Evolutionary conservation across 1,139 yeast genomes (phyloP), one percentile per base, ranked within the genome.

Genomic region (Pichia inconspicua): DNA sequence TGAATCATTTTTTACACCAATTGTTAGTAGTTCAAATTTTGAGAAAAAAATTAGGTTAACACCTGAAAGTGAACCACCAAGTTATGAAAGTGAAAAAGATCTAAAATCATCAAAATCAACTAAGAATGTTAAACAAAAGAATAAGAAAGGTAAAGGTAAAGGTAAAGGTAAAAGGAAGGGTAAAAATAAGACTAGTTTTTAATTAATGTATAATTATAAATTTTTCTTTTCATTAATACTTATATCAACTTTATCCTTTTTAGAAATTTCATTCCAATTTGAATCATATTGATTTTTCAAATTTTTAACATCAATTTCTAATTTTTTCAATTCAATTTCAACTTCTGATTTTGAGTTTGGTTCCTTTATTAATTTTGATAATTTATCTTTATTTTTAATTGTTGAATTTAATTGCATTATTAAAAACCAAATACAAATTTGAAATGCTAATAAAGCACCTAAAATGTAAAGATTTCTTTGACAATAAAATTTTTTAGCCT

Each of bases 391-490:
- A 62, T 82, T 82, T 55, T 70, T 69, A 41, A 81, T 80, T 64
- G 81, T 67, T 59, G 81, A 78, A 55, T 71, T 73, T 43, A 82
- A 71, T 47, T 82, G 71, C 36, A 75, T 69, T 53, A 76, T 69
- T 41, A 80, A 80, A 8, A 84, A 80, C 46, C 71, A 72, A 49
- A 82, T 78, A 5, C 85, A 81, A 46, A 80, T 55, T 52, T 71
- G 73, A 54, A 81, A 73, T 63, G 81, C 82, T 54, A 82, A 63
- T 4, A 82, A 81, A 8, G 86, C 86, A 4, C 89, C 90, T 17
- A 83, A 75, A 51, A 84, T 73, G 63, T 84, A 83, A 55, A 82
- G 69, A 58, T 84, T 84, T 59, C 92, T 72, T 62, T 84, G 89
- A 42, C 83, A 74, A 58, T 81, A 82, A 55, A 84, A 82, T 56